These are phyloP conservation scores for Ogataea parapolymorpha DNA, from an alignment of 805 yeast genomes.

Conservation along the genomic window DNA sequence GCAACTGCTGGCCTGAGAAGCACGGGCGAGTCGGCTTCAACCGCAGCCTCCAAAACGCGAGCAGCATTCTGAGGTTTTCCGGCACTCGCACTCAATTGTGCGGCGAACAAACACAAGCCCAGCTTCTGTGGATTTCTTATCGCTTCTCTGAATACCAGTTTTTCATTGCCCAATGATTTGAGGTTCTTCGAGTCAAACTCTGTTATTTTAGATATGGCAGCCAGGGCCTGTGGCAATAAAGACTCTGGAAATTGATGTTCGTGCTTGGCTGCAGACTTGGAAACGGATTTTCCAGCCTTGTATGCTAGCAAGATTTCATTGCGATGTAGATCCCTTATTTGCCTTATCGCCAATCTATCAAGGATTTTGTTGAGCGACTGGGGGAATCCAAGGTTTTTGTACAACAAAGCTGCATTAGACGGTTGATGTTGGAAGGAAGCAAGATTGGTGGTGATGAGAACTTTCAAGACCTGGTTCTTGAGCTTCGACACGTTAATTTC, in stretches of 20 bases:
- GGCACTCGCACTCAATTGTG: constrained; percentile 32
- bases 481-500: constrained; percentile 30
- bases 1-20: constrained; percentile 44
- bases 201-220: constrained; percentile 19
- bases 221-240: constrained; percentile 25
- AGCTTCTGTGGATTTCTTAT: constrained; percentile 29
- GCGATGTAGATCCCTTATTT: constrained; percentile 38
- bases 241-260: constrained; percentile 25
- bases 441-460: constrained; percentile 45
- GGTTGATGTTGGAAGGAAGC: constrained; percentile 27
- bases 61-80: constrained; percentile 35
- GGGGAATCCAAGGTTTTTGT: constrained; percentile 32
- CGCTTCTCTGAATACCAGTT: constrained; percentile 34
- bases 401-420: constrained; percentile 26
- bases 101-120: constrained; percentile 32
- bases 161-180: constrained; percentile 26
- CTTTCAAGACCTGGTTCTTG: constrained; percentile 39
- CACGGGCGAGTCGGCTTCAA: constrained; percentile 8
- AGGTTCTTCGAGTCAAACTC: constrained; percentile 16
- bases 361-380: constrained; percentile 25
- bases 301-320: constrained; percentile 44
- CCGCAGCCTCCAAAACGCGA: constrained; percentile 34
- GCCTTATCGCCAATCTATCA: constrained; percentile 37
- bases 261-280: constrained; percentile 19
- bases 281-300: constrained; percentile 34